Conservation (phyloP, 768 basidiomycete species). For the Pulveroboletus sp. region DNA sequence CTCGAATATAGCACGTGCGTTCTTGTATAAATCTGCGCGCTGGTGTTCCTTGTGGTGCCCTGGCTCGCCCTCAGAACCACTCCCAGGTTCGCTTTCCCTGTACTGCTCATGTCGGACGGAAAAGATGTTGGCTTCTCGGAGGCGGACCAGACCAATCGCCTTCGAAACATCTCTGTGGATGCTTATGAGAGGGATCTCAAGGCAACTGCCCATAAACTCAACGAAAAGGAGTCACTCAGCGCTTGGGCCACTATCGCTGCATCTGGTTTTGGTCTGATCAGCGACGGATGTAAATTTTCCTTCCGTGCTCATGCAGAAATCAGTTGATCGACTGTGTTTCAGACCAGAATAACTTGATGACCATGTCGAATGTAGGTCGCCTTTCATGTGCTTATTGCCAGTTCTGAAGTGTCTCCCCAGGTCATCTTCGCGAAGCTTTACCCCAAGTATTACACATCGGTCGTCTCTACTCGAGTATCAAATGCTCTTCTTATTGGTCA, state of each 20-base stretch:
- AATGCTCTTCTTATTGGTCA: constrained; percentile 67
- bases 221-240: constrained; percentile 45
- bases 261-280: constrained; percentile 61
- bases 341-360: constrained; percentile 73
- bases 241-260: constrained; percentile 61
- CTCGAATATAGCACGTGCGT: constrained; percentile 19
- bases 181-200: constrained; percentile 22
- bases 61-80: not conserved
- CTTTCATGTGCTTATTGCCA: not conserved
- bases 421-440: constrained; percentile 64
- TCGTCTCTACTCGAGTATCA: constrained; percentile 62
- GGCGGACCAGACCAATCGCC: constrained; percentile 6
- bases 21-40: constrained; percentile 20
- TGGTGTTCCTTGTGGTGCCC: not conserved
- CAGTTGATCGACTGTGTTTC: constrained; percentile 5
- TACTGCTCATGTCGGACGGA: constrained; percentile 18
- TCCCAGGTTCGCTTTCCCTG: not conserved
- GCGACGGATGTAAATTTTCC: constrained; percentile 48
- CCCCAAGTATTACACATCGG: constrained; percentile 54
- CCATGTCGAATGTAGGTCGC: constrained; percentile 53
- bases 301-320: constrained; percentile 1
- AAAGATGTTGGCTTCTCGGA: constrained; percentile 11
- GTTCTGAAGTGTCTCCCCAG: constrained; percentile 31
- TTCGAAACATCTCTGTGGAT: constrained; percentile 19
- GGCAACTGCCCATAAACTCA: constrained; percentile 20